Percentiles rank a stretch among this genome's conserved stretches.
phyloP scores from a whole-genome alignment of 495 filamentous ascomycete genomes.

The Daldinia concentrica region DNA sequence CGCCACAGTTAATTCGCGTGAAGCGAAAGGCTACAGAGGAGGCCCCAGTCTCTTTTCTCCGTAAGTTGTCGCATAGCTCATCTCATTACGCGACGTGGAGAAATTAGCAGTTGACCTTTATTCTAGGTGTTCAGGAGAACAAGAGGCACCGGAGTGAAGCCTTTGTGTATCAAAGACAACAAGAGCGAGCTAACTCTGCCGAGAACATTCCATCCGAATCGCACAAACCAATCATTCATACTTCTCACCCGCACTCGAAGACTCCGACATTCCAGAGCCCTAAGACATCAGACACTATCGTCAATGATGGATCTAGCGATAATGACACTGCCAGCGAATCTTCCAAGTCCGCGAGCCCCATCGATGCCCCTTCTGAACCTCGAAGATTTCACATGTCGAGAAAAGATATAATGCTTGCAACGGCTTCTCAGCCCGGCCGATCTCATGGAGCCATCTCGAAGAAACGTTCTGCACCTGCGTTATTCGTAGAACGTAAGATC shows the following conservation, averaged over 20 bases:
- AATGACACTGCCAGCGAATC: slow-evolving; percentile 13
- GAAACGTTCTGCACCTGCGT: slow-evolving; percentile 51
- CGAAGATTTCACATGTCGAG: slow-evolving; percentile 61
- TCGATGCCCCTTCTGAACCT: slow-evolving; percentile 33
- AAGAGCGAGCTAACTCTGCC: slow-evolving; percentile 30
- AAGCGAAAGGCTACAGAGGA: slow-evolving; percentile 66
- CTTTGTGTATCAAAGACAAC: slow-evolving; percentile 57
- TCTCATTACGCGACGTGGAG: slow-evolving; percentile 21
- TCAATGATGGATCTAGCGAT: slow-evolving; percentile 5
- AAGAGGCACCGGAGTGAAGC: slow-evolving; percentile 55
- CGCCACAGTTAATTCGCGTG: slow-evolving; percentile 61
- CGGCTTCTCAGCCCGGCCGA: slow-evolving; percentile 32
- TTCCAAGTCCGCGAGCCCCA: background rate
- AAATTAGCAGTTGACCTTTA: slow-evolving; percentile 31
- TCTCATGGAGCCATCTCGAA: slow-evolving; percentile 44
- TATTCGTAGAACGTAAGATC: slow-evolving; percentile 60
- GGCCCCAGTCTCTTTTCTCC: slow-evolving; percentile 60
- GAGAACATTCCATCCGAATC: slow-evolving; percentile 32
- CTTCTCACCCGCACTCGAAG: slow-evolving; percentile 26
- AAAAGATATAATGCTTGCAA: slow-evolving; percentile 45
- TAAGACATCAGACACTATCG: slow-evolving; percentile 8
- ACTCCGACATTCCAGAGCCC: slow-evolving; percentile 33
- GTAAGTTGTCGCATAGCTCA: slow-evolving; percentile 47
- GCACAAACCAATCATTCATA: slow-evolving; percentile 42
- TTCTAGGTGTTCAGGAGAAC: slow-evolving; percentile 44